A percentile compares a stretch with the other conserved stretches of the same genome.
phyloP scores from a whole-genome alignment of 495 filamentous ascomycete species.

The Aspergillus wentii region DNA sequence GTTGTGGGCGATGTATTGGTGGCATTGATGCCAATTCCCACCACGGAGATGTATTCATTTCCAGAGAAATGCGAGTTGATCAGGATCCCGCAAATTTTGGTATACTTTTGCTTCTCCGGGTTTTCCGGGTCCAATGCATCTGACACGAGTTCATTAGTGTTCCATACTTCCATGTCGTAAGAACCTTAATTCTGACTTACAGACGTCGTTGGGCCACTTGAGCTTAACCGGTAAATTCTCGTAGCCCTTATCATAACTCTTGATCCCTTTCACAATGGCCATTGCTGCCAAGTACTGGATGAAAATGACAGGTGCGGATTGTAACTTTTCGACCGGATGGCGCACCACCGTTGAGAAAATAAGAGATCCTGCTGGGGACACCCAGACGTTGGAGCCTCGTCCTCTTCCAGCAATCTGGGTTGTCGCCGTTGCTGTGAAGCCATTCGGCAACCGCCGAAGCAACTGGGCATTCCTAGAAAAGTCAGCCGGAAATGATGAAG shows the following conservation, averaged over 20 bases:
- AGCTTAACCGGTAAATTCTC: conserved; percentile 71
- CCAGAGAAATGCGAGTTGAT: conserved; percentile 80
- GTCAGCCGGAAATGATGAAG: conserved; percentile 10
- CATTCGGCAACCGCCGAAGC: conserved; percentile 69
- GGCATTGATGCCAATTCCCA: conserved; percentile 86
- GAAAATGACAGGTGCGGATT: conserved; percentile 82
- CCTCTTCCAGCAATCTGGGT: conserved; percentile 89
- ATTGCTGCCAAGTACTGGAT: conserved; percentile 89
- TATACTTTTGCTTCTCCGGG: conserved; percentile 56
- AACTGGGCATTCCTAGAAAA: conserved; percentile 65
- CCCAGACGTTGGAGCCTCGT: conserved; percentile 90
- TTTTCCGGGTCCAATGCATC: conserved; percentile 69
- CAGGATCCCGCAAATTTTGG: conserved; percentile 92
- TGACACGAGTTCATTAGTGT: conserved; percentile 21
- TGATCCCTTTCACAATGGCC: conserved; percentile 83
- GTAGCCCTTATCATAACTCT: conserved; percentile 73
- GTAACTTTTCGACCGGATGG: conserved; percentile 66
- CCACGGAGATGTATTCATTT: conserved; percentile 78
- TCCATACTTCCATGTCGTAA: not conserved
- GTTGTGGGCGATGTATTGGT: conserved; percentile 85
- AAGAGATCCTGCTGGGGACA: conserved; percentile 80
- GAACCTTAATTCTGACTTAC: conserved; percentile 14
- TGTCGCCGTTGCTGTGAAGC: conserved; percentile 87
- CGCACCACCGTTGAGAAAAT: conserved; percentile 84
- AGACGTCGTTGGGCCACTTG: conserved; percentile 99